Conservation (phyloP, 2,329 filamentous ascomycete species). For the Grosmannia penicillata region DNA sequence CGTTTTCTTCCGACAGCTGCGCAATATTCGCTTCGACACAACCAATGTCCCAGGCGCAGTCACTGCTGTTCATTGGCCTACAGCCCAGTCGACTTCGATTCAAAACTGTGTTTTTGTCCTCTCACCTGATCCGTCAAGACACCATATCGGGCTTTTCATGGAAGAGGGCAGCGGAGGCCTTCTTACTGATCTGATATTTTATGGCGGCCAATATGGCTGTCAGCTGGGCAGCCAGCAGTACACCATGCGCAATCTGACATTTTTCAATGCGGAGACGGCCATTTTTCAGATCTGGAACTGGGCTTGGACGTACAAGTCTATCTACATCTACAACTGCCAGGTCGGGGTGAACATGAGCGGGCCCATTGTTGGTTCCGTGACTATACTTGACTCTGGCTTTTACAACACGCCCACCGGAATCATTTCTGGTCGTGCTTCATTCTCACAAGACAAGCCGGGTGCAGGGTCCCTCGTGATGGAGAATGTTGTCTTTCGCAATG, state of each 20-base stretch:
- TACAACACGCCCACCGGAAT: constrained; percentile 59
- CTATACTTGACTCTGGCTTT: constrained; percentile 61
- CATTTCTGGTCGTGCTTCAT: constrained; percentile 36
- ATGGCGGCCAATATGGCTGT: constrained; percentile 49
- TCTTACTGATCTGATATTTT: constrained; percentile 54
- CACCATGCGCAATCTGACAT: constrained; percentile 52
- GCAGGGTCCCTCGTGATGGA: constrained; percentile 31
- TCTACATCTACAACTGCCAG: constrained; percentile 46
- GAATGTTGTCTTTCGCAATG: constrained; percentile 28
- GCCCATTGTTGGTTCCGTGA: constrained; percentile 58
- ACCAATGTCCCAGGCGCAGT: constrained; percentile 10
- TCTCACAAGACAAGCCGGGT: constrained; percentile 18
- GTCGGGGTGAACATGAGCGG: constrained; percentile 55
- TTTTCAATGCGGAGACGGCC: constrained; percentile 49
- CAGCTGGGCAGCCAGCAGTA: constrained; percentile 54
- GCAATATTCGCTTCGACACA: constrained; percentile 12
- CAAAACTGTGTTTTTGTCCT: constrained; percentile 43
- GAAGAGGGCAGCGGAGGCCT: constrained; percentile 52
- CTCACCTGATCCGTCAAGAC: constrained; percentile 27
- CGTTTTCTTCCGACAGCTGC: constrained; percentile 23
- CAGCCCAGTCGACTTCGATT: constrained; percentile 47
- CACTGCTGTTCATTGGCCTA: constrained; percentile 46
- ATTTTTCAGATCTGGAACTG: constrained; percentile 64
- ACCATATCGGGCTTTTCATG: constrained; percentile 44
- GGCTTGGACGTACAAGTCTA: constrained; percentile 59